Evolutionary conservation across 768 basidiomycete species (phyloP), one percentile per base, ranked within the genome.

Genomic region (Suillus hirtellus): DNA sequence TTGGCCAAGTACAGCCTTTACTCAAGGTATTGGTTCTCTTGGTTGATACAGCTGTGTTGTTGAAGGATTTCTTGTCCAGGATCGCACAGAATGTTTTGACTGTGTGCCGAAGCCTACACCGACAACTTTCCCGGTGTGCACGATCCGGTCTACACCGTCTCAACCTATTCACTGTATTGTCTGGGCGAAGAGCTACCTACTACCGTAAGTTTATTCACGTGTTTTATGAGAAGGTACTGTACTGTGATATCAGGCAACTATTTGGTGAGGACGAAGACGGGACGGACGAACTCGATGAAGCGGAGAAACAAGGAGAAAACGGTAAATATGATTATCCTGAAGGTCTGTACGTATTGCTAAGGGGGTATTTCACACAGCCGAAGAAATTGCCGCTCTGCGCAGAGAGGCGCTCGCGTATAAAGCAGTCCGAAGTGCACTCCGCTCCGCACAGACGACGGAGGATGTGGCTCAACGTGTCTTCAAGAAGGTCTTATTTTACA

Each of bases 121-220:
- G 0, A 99, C 95, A 73, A 90, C 93, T 0, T 99, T 94, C 72
- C 96, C 97, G 0, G 96, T 99, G 11, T 99, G 97, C 74, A 99
- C 97, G 0, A 99, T 99, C 67, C 89, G 96, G 44, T 94, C 94
- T 2, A 99, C 97, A 0, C 97, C 97, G 0, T 93, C 91, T 63
- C 96, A 96, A 67, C 95, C 97, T 0, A 97, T 99, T 59, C 97
- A 99, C 70, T 99, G 96, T 71, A 98, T 99, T 56, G 96, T 98
- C 2, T 99, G 97, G 97, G 95, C 94, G 37, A 99, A 99, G 75
- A 95, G 88, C 63, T 99, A 99, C 79, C 87, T 99, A 14, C 85
- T 98, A 70, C 89, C 91, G 96, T 93, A 68, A 72, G 90, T 77
- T 35, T 12, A 8, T 27, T 14, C 6, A 2, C 56, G 19, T 54